Base-by-base conservation (phyloP, 306 rosid species). In the Hippophae gyantsensis region DNA sequence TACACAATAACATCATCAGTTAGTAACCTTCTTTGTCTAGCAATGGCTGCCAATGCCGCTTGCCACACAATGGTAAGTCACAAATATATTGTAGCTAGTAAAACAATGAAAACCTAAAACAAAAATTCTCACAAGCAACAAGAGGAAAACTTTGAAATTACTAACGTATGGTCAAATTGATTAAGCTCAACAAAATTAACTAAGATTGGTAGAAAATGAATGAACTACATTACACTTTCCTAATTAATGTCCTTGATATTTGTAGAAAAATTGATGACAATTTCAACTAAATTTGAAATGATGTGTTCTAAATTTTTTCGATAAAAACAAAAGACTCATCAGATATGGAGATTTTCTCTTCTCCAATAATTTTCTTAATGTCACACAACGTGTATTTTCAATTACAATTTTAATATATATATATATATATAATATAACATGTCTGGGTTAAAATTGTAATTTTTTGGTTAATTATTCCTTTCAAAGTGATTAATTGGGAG, bases 271-370 rank as follows among this genome's bases (percentile, higher is more conserved):
- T 55, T 77, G 52, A 58, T 10, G 32, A 83, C 75, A 76, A 92
- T 83, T 71, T 79, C 92, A 60, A 62, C 73, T 84, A 92, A 79
- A 62, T 92, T 89, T 26, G 64, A 56, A 69, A 92, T 26, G 49
- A 92, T 67, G 65, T 92, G 96, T 68, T 87, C 93, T 79, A 92
- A 80, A 84, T 92, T 73, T 66, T 66, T 87, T 96, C 96, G 25
- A 87, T 49, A 65, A 92, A 63, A 87, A 56, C 71, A 95, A 87
- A 64, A 92, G 74, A 66, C 75, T 76, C 43, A 81, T 82, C 65
- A 92, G 77, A 66, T 84, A 83, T 4, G 82, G 77, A 61, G 96
- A 83, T 27, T 74, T 79, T 57, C 43, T 69, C 83, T 72, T 81
- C 72, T 65, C 71, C 18, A 49, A 54, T 6, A 74, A 56, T 23